These are phyloP conservation scores for Coniochaeta prunicola DNA, from an alignment of 2,329 filamentous ascomycete genomes.

Conservation along the genomic window DNA sequence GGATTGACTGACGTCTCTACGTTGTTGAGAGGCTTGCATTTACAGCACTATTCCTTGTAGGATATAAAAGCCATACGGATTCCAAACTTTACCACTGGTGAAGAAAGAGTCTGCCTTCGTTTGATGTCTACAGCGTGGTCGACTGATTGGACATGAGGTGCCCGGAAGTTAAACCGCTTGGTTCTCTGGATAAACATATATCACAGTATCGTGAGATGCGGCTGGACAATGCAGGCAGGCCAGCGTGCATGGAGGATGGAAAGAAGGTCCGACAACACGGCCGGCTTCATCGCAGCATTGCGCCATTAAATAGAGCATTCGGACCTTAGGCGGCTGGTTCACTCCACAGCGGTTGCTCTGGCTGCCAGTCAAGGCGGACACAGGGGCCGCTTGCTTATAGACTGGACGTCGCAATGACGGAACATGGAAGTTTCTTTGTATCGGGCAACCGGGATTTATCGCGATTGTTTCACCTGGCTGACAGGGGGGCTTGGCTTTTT, in stretches of 20 bases:
- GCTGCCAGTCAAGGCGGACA: background rate
- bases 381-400: background rate
- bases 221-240: background rate
- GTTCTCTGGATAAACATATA: background rate
- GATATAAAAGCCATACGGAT: too few relatives aligned
- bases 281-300: background rate
- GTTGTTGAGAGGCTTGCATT: too few relatives aligned
- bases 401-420: background rate
- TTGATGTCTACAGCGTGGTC: background rate
- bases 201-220: background rate
- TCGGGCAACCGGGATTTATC: background rate
- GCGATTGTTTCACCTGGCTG: background rate
- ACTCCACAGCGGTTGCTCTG: background rate
- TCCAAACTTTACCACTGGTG: too few relatives aligned
- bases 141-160: background rate
- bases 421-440: background rate
- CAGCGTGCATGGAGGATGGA: background rate
- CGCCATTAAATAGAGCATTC: background rate
- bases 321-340: background rate
- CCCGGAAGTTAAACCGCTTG: background rate
- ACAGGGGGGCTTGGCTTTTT: too few relatives aligned
- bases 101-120: too few relatives aligned
- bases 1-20: background rate
- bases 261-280: background rate
- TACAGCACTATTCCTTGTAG: too few relatives aligned